These are phyloP conservation scores for Paraconiothyrium sp. DNA, from an alignment of 2,329 filamentous ascomycete genomes.

Conservation along the genomic window DNA sequence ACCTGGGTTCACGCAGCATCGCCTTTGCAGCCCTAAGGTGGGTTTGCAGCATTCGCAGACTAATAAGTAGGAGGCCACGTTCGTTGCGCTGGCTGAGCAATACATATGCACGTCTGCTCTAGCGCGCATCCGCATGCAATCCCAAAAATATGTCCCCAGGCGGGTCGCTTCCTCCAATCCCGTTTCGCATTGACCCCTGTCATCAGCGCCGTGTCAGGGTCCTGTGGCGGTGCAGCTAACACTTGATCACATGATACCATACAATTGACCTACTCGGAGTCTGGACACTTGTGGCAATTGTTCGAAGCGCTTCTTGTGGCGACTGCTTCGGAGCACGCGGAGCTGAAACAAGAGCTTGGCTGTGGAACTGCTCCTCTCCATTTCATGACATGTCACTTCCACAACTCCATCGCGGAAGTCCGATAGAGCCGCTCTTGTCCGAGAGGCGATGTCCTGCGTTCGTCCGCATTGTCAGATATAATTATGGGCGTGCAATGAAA, in stretches of 20 bases:
- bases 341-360: not conserved
- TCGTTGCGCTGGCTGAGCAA: slow-evolving; percentile 44
- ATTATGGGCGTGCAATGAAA: not conserved
- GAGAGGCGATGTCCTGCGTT: not conserved
- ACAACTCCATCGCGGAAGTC: slow-evolving; percentile 5
- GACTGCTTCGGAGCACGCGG: slow-evolving; percentile 26
- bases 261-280: slow-evolving; percentile 27
- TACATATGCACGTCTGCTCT: slow-evolving; percentile 38
- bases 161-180: slow-evolving; percentile 31
- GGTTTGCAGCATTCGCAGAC: slow-evolving; percentile 33
- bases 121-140: slow-evolving; percentile 38
- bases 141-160: slow-evolving; percentile 43
- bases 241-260: slow-evolving; percentile 34
- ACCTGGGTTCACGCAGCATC: slow-evolving; percentile 35
- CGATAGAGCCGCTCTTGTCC: slow-evolving; percentile 14
- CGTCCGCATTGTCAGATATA: slow-evolving; percentile 12
- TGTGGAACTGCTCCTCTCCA: not conserved
- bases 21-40: slow-evolving; percentile 35
- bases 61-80: slow-evolving; percentile 42
- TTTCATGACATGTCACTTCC: slow-evolving; percentile 14
- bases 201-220: slow-evolving; percentile 15
- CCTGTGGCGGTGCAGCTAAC: slow-evolving; percentile 45
- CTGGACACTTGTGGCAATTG: slow-evolving; percentile 22
- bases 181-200: slow-evolving; percentile 22
- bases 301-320: slow-evolving; percentile 30